Evolutionary conservation across 768 basidiomycete species (phyloP), one percentile per base, ranked within the genome.

Genomic region (Kwoniella dendrophila): DNA sequence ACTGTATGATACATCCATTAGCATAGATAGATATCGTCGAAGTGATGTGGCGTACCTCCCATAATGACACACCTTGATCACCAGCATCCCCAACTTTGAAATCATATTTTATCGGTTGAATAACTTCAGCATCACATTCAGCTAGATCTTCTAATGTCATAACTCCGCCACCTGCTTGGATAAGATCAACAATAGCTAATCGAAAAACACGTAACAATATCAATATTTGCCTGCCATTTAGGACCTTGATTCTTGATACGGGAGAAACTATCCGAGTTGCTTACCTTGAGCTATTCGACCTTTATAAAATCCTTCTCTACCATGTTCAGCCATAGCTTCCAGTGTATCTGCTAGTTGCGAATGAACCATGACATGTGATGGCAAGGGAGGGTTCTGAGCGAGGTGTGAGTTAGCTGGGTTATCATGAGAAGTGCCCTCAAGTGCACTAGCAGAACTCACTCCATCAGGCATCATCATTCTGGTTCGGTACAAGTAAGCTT

Each of bases 101-200:
- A 1, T 88, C 92, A 76, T 95, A 95, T 59, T 86, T 87, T 81
- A 97, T 93, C 1, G 96, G 95, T 63, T 92, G 86, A 18, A 97
- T 90, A 38, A 90, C 85, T 3, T 86, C 82, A 0, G 90, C 87
- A 51, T 84, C 80, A 73, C 96, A 93, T 47, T 83, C 82, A n/a
- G 88, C 89, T 40, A 99, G 85, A 77, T 99, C 96, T n/a, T 88
- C 86, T 12, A 97, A 83, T 51, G 88, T 88, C 93, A 99, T 94
- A 7, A 93, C 84, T 20, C 96, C 96, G 18, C 95, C 95, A 69
- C 88, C 84, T 77, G 85, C 87, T 78, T 90, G 82, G 50, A 96
- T 85, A 30, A 97, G 73, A 32, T 75, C 72, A 22, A 77, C 69
- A 45, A 71, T 71, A 7, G 69, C 74, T 75, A 32, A 38, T 38